Evolutionary conservation across 371 early-diverging fungal genomes (phyloP).

Genomic region (Blakeslea trispora): DNA sequence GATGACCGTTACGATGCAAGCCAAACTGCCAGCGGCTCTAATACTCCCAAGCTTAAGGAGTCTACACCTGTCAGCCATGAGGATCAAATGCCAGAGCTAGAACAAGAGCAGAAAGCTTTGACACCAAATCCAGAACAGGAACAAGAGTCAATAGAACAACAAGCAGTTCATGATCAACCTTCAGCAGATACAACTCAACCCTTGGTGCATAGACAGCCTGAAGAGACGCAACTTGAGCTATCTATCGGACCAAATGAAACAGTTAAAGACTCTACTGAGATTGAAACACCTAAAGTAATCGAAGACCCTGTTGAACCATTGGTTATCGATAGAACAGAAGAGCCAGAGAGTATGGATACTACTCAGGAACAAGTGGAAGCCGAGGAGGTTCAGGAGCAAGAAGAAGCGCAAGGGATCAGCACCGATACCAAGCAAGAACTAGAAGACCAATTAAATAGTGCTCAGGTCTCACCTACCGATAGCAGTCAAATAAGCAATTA

Average conservation of each 20-base stretch:
- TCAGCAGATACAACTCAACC: too few relatives aligned
- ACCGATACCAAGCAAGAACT: background rate
- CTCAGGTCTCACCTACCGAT: background rate
- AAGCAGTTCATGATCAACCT: too few relatives aligned
- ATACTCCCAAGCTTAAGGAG: constrained; percentile 5
- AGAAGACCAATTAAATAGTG: background rate
- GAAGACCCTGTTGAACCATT: too few relatives aligned
- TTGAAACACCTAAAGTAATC: too few relatives aligned
- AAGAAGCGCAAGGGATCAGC: background rate
- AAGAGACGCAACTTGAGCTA: too few relatives aligned
- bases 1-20: constrained; percentile 48
- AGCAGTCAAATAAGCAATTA: constrained; percentile 1
- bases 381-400: background rate
- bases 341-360: too few relatives aligned
- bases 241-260: background rate
- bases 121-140: too few relatives aligned
- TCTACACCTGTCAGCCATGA: background rate
- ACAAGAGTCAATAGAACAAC: too few relatives aligned
- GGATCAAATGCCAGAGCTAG: background rate
- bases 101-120: too few relatives aligned
- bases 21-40: constrained; percentile 9
- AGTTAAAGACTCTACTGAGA: background rate
- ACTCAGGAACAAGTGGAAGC: background rate
- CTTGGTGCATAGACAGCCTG: too few relatives aligned
- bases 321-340: too few relatives aligned